Evolutionary conservation across 257 asterid species (phyloP).

Genomic region (Forsythia suspensa): DNA sequence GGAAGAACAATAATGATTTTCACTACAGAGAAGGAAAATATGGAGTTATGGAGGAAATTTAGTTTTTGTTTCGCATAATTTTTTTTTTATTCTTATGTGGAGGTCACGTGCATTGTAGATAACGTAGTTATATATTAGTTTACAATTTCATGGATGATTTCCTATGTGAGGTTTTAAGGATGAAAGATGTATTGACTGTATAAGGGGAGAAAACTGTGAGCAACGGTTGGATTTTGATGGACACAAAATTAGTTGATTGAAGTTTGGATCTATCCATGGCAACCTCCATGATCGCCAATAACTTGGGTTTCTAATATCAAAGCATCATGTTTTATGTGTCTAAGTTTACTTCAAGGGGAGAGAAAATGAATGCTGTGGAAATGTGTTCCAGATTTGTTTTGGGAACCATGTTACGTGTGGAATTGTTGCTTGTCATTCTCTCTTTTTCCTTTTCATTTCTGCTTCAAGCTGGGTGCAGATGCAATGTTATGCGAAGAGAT

Average conservation of each 20-base stretch:
- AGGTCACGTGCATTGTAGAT: too few species aligned
- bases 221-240: too few species aligned
- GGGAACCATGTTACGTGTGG: background rate
- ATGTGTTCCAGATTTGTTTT: background rate
- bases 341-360: background rate
- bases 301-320: background rate
- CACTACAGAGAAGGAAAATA: background rate
- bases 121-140: too few species aligned
- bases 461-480: background rate
- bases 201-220: too few species aligned
- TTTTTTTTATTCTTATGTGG: too few species aligned
- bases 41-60: background rate
- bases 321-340: background rate
- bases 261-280: too few species aligned
- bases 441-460: background rate
- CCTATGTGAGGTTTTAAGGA: too few species aligned
- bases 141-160: too few species aligned
- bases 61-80: background rate
- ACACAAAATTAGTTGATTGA: too few species aligned
- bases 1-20: background rate
- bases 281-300: too few species aligned
- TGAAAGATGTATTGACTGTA: too few species aligned
- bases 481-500: background rate
- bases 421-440: background rate
- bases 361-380: background rate